Base-by-base conservation (phyloP, 2,329 filamentous ascomycete genomes). In the Penicillium digitatum region DNA sequence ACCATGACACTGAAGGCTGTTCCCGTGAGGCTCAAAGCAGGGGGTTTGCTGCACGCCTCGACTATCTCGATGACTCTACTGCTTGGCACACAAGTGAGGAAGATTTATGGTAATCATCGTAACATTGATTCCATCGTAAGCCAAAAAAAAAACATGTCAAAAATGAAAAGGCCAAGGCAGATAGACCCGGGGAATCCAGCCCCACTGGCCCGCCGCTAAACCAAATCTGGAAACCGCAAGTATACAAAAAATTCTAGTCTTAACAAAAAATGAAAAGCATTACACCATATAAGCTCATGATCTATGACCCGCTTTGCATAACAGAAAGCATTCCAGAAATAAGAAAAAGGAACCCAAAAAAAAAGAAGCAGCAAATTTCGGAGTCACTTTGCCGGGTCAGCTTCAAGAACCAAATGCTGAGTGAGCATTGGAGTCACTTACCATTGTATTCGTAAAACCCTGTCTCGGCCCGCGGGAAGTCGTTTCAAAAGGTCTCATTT, bases 401-500 rank as follows among this genome's bases (percentile, higher is more conserved):
- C 47, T 51, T 45, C 47, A 45, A 20, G 39, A 44, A 55, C 46
- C 22, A 32, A 45, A 18, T 35, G 40, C 39, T 50, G 52, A 55
- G 52, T 45, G 51, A 54, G 51, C 45, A 49, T 40, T 16, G 24
- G 20, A 40, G 22, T 26, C 18, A 18, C 60, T 53, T 39, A 62
- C 59, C 59, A 61, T 62, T 52, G 44, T 47, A 43, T 11, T 45
- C 47, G 5, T 51, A 45, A 40, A 50, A 44, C 31, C 32, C 50
- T 26, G 32, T 52, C 42, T 54, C 40, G 52, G 16, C 37, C 37
- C 48, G 52, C 51, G 11, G 46, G 45, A 55, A 5, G 18, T 26
- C 11, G 20, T 31, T 31, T 42, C 31, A 12, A 12, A 34, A 47
- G 37, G 43, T 56, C 56, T 68, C 54, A 67, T 52, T 73, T 73